Evolutionary conservation across 169 alveolate genomes (phyloP).

Genomic region (Toxoplasma gondii): DNA sequence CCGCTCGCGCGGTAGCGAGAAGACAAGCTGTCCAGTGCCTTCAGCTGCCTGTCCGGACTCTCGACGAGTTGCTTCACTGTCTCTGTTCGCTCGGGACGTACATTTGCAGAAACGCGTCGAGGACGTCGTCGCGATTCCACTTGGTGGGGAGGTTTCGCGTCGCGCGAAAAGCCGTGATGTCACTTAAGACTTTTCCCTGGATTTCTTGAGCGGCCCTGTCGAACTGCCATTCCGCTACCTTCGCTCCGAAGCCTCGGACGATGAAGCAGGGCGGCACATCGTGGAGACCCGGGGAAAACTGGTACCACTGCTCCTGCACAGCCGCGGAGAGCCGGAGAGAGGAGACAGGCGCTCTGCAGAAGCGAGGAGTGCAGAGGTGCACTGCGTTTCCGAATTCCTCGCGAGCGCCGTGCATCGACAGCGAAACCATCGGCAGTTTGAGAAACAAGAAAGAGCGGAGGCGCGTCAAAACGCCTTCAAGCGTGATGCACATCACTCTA

Average conservation of each 20-base stretch:
- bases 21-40: too few relatives aligned
- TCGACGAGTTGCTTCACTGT: too few relatives aligned
- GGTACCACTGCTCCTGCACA: constrained; percentile 54
- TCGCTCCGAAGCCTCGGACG: constrained; percentile 42
- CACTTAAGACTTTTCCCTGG: neutral
- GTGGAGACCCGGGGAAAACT: constrained; percentile 46
- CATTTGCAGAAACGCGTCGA: constrained; percentile 62
- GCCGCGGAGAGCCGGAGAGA: neutral
- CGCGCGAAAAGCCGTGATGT: constrained; percentile 43
- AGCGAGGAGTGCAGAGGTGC: neutral
- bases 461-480: too few relatives aligned
- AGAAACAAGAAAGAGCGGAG: too few relatives aligned
- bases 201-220: constrained; percentile 34
- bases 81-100: neutral
- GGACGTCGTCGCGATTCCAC: constrained; percentile 59
- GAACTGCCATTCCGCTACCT: constrained; percentile 48
- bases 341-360: neutral
- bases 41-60: too few relatives aligned
- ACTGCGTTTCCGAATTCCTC: too few relatives aligned
- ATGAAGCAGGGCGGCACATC: constrained; percentile 52
- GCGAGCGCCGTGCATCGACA: too few relatives aligned
- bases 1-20: too few relatives aligned
- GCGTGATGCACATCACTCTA: too few relatives aligned
- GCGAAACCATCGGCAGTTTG: too few relatives aligned
- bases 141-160: constrained; percentile 51